These are phyloP conservation scores for Pseudognaphalium luteoalbum DNA, from an alignment of 129 eudicot species.

Conservation along the genomic window DNA sequence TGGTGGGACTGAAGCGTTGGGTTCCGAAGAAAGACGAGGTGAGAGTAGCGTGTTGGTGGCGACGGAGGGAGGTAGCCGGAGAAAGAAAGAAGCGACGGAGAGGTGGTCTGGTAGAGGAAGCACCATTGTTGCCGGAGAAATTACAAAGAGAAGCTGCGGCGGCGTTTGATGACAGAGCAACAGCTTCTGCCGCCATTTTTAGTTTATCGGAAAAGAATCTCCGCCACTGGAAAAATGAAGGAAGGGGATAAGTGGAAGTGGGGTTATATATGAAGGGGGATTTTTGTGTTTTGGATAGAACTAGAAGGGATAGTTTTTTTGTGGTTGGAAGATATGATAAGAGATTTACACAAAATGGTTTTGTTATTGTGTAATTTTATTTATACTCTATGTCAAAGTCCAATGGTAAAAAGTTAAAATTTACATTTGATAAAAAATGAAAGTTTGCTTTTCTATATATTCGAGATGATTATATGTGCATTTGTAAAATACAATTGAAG, in stretches of 20 bases:
- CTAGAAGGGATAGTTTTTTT: slow-evolving; percentile 14
- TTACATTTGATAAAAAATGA: no score
- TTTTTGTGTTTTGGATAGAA: slow-evolving; percentile 10
- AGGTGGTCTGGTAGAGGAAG: slow-evolving; percentile 21
- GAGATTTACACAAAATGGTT: not conserved
- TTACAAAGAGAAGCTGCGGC: slow-evolving; percentile 37
- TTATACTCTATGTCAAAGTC: no score
- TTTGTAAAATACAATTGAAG: no score
- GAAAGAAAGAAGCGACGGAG: slow-evolving; percentile 33
- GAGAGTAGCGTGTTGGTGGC: slow-evolving; percentile 21
- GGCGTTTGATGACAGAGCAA: slow-evolving; percentile 25
- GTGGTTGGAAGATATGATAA: slow-evolving; percentile 5
- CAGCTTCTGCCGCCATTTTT: slow-evolving; percentile 45
- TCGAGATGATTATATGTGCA: no score
- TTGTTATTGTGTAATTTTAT: no score
- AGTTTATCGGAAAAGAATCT: not conserved
- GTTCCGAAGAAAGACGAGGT: slow-evolving; percentile 33
- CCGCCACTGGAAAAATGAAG: slow-evolving; percentile 18
- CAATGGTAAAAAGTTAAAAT: no score
- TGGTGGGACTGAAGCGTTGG: slow-evolving; percentile 13
- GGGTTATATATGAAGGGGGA: not conserved
- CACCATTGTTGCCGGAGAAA: slow-evolving; percentile 33
- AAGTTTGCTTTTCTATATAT: no score
- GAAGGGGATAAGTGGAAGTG: slow-evolving; percentile 24
- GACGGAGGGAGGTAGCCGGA: slow-evolving; percentile 32